These are phyloP conservation scores for Clitopilus passeckerianus DNA, from an alignment of 768 basidiomycete genomes.

Conservation along the genomic window DNA sequence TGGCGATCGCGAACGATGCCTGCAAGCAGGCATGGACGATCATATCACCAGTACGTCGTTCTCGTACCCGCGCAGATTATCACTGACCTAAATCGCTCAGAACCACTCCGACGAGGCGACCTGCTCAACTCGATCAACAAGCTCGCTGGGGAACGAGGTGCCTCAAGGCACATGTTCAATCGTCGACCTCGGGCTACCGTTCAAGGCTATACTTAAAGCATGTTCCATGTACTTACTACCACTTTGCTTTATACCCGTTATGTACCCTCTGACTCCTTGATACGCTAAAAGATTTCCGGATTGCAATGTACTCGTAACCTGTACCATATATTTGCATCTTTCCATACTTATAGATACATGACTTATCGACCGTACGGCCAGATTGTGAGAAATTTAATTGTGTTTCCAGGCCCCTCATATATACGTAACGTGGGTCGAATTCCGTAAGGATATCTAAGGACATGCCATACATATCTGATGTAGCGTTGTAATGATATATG, in stretches of 20 bases:
- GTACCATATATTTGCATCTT: too few species aligned
- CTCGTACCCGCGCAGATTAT: background rate
- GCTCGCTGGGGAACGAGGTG: constrained; percentile 61
- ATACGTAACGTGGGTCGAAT: too few species aligned
- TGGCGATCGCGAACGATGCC: constrained; percentile 52
- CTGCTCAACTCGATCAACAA: constrained; percentile 79
- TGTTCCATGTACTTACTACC: background rate
- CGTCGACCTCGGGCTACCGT: background rate
- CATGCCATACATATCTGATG: too few species aligned
- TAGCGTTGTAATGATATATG: too few species aligned
- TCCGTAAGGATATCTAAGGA: too few species aligned
- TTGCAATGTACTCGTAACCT: too few species aligned
- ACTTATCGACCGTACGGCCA: too few species aligned
- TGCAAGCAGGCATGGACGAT: constrained; percentile 61
- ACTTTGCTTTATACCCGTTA: too few species aligned
- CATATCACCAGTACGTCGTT: constrained; percentile 64
- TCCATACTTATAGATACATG: too few species aligned
- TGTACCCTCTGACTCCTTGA: too few species aligned
- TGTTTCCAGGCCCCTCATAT: too few species aligned
- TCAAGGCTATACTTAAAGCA: background rate
- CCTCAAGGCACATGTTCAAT: constrained; percentile 2
- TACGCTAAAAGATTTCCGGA: too few species aligned
- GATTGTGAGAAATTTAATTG: background rate
- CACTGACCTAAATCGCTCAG: constrained; percentile 27
- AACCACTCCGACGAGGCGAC: constrained; percentile 76